phyloP scores from a whole-genome alignment of 768 basidiomycete species.

The Pisolithus sp. region DNA sequence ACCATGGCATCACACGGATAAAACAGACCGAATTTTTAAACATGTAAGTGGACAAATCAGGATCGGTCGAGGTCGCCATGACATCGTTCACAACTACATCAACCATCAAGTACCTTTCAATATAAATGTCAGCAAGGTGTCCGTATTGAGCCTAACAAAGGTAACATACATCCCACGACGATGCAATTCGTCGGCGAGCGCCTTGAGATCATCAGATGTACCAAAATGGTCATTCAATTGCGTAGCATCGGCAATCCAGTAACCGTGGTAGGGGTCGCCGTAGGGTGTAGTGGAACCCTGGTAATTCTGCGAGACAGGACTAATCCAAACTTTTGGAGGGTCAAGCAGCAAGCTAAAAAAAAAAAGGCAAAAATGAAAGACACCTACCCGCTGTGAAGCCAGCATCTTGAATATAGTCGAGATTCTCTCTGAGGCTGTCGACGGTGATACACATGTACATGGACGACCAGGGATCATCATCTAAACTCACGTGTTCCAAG shows the following conservation, averaged over 20 bases:
- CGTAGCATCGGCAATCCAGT: slow-evolving; percentile 71
- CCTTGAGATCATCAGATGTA: slow-evolving; percentile 63
- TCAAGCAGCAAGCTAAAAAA: neutral
- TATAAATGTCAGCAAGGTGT: neutral
- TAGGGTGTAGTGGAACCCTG: slow-evolving; percentile 64
- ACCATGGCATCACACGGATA: neutral
- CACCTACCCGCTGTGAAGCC: slow-evolving; percentile 70
- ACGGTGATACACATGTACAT: neutral
- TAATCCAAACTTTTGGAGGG: slow-evolving; percentile 62
- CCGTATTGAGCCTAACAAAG: neutral
- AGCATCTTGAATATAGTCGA: slow-evolving; percentile 81
- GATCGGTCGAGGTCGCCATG: slow-evolving; percentile 58
- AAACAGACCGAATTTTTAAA: slow-evolving; percentile 54
- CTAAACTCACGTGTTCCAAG: slow-evolving; percentile 56
- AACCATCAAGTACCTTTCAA: slow-evolving; percentile 68
- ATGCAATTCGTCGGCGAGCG: slow-evolving; percentile 61
- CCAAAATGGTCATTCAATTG: slow-evolving; percentile 69
- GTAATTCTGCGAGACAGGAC: slow-evolving; percentile 75
- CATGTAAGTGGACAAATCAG: slow-evolving; percentile 60
- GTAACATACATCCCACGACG: slow-evolving; percentile 55
- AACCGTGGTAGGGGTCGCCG: slow-evolving; percentile 82
- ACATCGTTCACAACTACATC: slow-evolving; percentile 86
- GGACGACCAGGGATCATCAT: neutral
- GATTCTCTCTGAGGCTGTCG: slow-evolving; percentile 53
- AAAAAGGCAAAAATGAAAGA: neutral